Evolutionary conservation across 2,329 filamentous ascomycete genomes (phyloP), one percentile per base, ranked within the genome.

Genomic region (Malbranchea zuffiana): DNA sequence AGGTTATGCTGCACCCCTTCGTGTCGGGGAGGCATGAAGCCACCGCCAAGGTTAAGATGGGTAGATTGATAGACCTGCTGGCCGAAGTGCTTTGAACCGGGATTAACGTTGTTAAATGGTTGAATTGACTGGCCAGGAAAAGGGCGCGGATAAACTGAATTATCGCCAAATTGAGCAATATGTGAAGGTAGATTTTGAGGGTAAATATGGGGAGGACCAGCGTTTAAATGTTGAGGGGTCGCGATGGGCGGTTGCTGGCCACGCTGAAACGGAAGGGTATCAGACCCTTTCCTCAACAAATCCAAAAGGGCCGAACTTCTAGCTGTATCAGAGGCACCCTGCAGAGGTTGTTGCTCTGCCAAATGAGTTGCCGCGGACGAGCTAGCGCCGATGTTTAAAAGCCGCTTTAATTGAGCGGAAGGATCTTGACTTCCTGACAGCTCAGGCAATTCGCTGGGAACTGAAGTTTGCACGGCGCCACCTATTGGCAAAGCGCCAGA

Each of bases 221-320:
- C n/a, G n/a, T n/a, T n/a, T n/a, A n/a, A n/a, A n/a, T n/a, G n/a
- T n/a, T n/a, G n/a, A n/a, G n/a, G n/a, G n/a, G n/a, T n/a, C n/a
- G 48, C 40, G 12, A 45, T 35, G 19, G 52, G 50, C 17, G 46
- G 45, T 30, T 49, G 52, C 24, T 45, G 47, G 13, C 37, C 29
- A 17, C 51, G 41, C 15, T 29, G 24, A 21, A 27, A 20, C 50
- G 46, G 23, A 49, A 48, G 11, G 52, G 60, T 44, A 44, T 53
- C 48, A 3, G 57, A 44, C 13, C 56, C 56, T 31, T 60, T 60
- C 43, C 66, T 62, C 27, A 80, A 60, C 45, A 80, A 61, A 11
- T 71, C 67, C 35, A 80, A 57, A 31, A 80, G 62, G 23, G 67
- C 67, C 48, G 67, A 70, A 0, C 67, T 65, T 41, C 67, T 64